Evolutionary conservation across 176 grass and related monocot species (phyloP).

Genomic region (Triticum aestivum): IWGSC_CS_RefSeq_v2.1 NC_057799.1:124117208-124117707

Average conservation of each 20-base stretch:
- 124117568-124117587: constrained; percentile 4
- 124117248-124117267: neutral
- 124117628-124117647: neutral
- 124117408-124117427: constrained; percentile 16
- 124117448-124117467: neutral
- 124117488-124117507: constrained; percentile 1
- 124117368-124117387: neutral
- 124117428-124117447: neutral
- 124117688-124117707: neutral
- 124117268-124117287: neutral
- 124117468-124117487: constrained; percentile 16
- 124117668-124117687: constrained; percentile 12
- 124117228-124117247: neutral
- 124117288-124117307: neutral
- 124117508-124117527: neutral
- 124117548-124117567: neutral
- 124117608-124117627: neutral
- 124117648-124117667: neutral
- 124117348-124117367: neutral
- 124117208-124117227: neutral
- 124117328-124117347: neutral
- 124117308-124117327: neutral
- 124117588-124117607: constrained; percentile 25
- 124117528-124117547: neutral
- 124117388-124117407: neutral